phyloP scores from a whole-genome alignment of 2,329 filamentous ascomycete species.

The Conoideocrella luteorostrata region DNA sequence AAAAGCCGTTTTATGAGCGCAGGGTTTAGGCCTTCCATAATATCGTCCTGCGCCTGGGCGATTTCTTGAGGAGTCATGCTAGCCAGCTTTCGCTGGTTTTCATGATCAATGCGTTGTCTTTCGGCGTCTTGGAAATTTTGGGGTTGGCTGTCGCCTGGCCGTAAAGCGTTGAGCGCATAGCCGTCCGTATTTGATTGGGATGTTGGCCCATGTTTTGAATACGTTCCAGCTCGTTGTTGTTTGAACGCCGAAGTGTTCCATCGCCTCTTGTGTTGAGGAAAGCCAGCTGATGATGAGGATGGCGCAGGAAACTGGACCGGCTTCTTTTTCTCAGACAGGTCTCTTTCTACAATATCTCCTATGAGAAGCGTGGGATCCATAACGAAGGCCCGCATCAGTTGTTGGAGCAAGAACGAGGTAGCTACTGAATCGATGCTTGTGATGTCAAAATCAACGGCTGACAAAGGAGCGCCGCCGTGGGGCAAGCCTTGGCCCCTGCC shows the following conservation, averaged over 20 bases:
- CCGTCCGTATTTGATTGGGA: slow-evolving; percentile 3
- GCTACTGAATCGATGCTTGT: neutral
- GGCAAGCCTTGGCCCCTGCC: neutral
- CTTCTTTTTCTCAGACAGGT: slow-evolving; percentile 50
- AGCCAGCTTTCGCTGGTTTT: slow-evolving; percentile 69
- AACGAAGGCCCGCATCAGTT: neutral
- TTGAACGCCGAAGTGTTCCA: slow-evolving; percentile 72
- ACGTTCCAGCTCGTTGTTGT: slow-evolving; percentile 36
- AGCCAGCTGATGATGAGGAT: slow-evolving; percentile 53
- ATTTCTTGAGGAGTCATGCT: slow-evolving; percentile 81
- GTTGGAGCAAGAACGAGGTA: neutral
- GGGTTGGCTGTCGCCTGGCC: neutral
- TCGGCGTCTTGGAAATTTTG: slow-evolving; percentile 47
- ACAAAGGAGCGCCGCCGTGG: neutral
- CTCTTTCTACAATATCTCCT: slow-evolving; percentile 74
- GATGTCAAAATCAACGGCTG: neutral
- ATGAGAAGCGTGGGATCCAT: slow-evolving; percentile 51
- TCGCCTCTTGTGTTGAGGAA: slow-evolving; percentile 83
- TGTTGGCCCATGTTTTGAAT: slow-evolving; percentile 3
- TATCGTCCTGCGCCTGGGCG: slow-evolving; percentile 68
- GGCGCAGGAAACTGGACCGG: slow-evolving; percentile 53
- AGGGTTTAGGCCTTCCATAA: slow-evolving; percentile 72
- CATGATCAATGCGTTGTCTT: slow-evolving; percentile 67
- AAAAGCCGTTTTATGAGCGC: slow-evolving; percentile 71
- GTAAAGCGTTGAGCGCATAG: neutral